These are phyloP conservation scores for Leonotis leonurus DNA, from an alignment of 257 asterid genomes.

Conservation along the genomic window DNA sequence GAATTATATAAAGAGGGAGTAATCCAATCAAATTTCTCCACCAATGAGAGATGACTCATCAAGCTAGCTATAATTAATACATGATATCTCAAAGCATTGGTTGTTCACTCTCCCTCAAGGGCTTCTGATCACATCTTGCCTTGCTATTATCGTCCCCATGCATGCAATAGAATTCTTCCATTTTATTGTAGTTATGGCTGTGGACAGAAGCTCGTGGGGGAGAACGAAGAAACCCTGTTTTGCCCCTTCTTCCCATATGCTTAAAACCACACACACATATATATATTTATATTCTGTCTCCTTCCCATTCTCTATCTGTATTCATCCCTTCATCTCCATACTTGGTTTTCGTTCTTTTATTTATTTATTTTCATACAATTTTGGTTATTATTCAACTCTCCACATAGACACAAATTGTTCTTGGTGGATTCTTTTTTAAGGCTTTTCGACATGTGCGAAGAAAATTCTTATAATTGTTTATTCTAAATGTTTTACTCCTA, in stretches of 20 bases:
- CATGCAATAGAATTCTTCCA: background rate
- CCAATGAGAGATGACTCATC: background rate
- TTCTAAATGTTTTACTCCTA: too few relatives aligned
- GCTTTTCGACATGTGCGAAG: too few relatives aligned
- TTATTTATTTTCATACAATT: background rate
- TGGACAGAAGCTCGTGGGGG: conserved; percentile 23
- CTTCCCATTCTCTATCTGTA: too few relatives aligned
- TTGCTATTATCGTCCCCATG: background rate
- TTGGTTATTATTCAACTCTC: background rate
- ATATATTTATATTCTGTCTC: background rate
- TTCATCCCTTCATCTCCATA: too few relatives aligned
- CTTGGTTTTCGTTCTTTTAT: background rate
- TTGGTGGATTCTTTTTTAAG: background rate
- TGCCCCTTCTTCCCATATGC: background rate
- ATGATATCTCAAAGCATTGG: conserved; percentile 24
- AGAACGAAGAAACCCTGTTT: conserved; percentile 27
- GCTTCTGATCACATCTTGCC: conserved; percentile 35
- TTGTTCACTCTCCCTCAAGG: conserved; percentile 37
- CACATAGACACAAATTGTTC: background rate
- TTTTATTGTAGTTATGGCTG: background rate
- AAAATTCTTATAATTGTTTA: too few relatives aligned
- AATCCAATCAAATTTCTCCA: conserved; percentile 13
- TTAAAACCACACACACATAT: background rate
- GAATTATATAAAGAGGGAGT: conserved; percentile 20
- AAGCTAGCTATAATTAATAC: background rate